Evolutionary conservation across 768 basidiomycete genomes (phyloP).

Genomic region (Tylopilus sp.): DNA sequence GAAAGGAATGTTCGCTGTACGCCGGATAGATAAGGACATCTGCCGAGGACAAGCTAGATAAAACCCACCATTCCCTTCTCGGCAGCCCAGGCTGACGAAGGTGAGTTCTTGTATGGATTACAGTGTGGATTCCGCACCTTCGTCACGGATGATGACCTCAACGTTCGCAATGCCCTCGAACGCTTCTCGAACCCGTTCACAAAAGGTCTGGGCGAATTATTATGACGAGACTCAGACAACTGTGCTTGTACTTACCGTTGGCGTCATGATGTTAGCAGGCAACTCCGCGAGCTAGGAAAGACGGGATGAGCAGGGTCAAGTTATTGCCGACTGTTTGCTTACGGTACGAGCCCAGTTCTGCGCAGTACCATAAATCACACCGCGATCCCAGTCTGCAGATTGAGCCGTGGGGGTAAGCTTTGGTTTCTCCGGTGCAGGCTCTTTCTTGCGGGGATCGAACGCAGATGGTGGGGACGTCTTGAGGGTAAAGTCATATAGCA

Average conservation of each 20-base stretch:
- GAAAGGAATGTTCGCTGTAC: constrained; percentile 78
- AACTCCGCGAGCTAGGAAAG: constrained; percentile 68
- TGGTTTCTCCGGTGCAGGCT: constrained; percentile 49
- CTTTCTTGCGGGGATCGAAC: constrained; percentile 59
- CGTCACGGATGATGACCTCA: constrained; percentile 66
- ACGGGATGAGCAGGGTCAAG: neutral
- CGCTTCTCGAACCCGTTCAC: constrained; percentile 63
- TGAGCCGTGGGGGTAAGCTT: constrained; percentile 42
- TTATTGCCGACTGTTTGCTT: constrained; percentile 13
- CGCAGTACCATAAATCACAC: constrained; percentile 67
- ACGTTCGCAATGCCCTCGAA: constrained; percentile 67
- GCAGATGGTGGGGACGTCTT: constrained; percentile 68
- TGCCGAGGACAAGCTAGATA: neutral
- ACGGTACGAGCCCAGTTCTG: constrained; percentile 82
- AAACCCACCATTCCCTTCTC: constrained; percentile 73
- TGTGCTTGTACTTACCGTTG: constrained; percentile 49
- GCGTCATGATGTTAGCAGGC: constrained; percentile 84
- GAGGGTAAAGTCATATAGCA: constrained; percentile 71
- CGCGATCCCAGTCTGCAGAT: constrained; percentile 65
- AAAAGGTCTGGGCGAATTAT: constrained; percentile 50
- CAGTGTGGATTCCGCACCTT: constrained; percentile 43
- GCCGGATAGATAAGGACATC: neutral
- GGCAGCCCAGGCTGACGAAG: constrained; percentile 66
- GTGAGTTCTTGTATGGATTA: neutral
- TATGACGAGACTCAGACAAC: neutral